These are phyloP conservation scores for Xylariaceae sp. DNA, from an alignment of 2,329 filamentous ascomycete genomes.

Conservation along the genomic window DNA sequence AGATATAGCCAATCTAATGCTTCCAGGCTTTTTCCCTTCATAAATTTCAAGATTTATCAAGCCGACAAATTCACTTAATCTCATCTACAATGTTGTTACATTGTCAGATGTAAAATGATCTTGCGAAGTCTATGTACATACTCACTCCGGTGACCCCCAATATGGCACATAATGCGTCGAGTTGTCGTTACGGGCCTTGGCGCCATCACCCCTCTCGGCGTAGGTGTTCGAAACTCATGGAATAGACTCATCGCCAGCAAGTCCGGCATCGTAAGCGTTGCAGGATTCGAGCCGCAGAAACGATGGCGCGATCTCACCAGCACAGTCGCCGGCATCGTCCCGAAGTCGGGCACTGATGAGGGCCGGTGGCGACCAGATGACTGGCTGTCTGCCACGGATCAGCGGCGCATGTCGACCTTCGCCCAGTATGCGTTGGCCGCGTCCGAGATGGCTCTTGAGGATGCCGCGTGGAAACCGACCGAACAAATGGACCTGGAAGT, in stretches of 20 bases:
- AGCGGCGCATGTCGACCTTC: conserved; percentile 85
- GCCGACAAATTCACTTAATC: background rate
- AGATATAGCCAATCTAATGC: background rate
- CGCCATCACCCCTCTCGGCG: conserved; percentile 79
- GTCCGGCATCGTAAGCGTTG: conserved; percentile 78
- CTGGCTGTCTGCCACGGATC: conserved; percentile 57
- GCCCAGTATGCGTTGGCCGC: conserved; percentile 90
- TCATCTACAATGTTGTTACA: background rate
- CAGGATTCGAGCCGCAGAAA: conserved; percentile 56
- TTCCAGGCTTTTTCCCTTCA: background rate
- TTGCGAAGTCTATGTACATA: background rate
- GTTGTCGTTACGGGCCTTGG: conserved; percentile 85
- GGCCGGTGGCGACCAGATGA: conserved; percentile 55
- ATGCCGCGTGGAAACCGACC: conserved; percentile 75
- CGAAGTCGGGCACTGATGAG: conserved; percentile 50
- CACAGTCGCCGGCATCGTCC: conserved; percentile 82
- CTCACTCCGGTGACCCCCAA: conserved; percentile 24
- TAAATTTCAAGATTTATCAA: background rate
- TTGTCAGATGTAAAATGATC: background rate
- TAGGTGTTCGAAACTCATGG: conserved; percentile 81
- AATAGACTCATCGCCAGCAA: conserved; percentile 75
- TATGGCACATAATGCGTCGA: conserved; percentile 61
- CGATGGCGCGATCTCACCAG: conserved; percentile 76
- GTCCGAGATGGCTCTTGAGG: conserved; percentile 79
- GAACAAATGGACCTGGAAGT: conserved; percentile 66